A percentile compares a stretch with the other conserved stretches of the same genome.
phyloP scores from a whole-genome alignment of 495 filamentous ascomycete species.

The Talaromyces thailandensis region DNA sequence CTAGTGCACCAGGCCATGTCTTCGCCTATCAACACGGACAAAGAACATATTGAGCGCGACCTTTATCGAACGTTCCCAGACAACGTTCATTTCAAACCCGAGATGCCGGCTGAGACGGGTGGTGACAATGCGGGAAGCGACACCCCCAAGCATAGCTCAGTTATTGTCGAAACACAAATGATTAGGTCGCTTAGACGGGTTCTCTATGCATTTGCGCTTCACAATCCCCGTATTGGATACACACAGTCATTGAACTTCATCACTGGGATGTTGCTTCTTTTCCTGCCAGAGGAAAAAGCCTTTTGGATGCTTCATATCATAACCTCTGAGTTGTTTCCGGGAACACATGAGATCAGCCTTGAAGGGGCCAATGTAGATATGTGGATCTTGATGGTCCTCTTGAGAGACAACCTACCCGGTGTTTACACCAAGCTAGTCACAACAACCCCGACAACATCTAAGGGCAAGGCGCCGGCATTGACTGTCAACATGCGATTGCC shows the following conservation, averaged over 20 bases:
- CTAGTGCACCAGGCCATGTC: constrained; percentile 56
- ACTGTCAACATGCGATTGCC: constrained; percentile 58
- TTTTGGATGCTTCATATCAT: constrained; percentile 95
- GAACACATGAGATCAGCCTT: constrained; percentile 84
- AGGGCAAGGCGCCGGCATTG: constrained; percentile 26
- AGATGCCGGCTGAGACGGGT: constrained; percentile 24
- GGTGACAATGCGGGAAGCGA: constrained; percentile 17
- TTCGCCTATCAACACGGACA: constrained; percentile 56
- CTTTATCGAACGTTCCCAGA: constrained; percentile 94
- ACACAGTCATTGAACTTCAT: constrained; percentile 97
- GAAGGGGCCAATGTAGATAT: constrained; percentile 94
- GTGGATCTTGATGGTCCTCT: constrained; percentile 78
- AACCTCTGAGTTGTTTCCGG: constrained; percentile 78
- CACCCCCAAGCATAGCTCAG: constrained; percentile 20
- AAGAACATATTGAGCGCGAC: constrained; percentile 91
- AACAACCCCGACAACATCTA: constrained; percentile 49
- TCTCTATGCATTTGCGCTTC: constrained; percentile 78
- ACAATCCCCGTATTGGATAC: constrained; percentile 86
- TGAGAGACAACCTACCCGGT: constrained; percentile 75
- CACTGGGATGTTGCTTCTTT: constrained; percentile 88
- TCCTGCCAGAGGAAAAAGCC: constrained; percentile 82
- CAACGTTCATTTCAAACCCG: constrained; percentile 83
- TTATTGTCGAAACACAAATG: constrained; percentile 61
- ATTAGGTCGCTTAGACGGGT: constrained; percentile 75
- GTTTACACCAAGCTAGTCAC: constrained; percentile 86